Evolutionary conservation across 805 yeast genomes (phyloP).

Genomic region (Candida mattraensis): DNA sequence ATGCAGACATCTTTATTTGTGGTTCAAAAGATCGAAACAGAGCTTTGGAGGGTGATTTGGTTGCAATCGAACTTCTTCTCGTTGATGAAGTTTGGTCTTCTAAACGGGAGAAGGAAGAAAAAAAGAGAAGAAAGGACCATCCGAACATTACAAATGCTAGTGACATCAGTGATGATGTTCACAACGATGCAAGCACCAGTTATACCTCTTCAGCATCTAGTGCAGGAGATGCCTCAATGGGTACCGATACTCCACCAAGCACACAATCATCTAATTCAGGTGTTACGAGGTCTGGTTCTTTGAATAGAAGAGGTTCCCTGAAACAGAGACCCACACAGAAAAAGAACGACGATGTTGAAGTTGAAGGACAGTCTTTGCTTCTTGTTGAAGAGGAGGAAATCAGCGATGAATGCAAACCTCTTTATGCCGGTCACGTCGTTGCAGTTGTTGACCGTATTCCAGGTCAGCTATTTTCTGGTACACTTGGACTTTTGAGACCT

Average conservation of each 20-base stretch:
- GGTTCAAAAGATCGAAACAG: slow-evolving; percentile 98
- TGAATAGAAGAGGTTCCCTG: slow-evolving; percentile 82
- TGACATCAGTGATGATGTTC: slow-evolving; percentile 64
- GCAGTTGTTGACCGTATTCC: slow-evolving; percentile 98
- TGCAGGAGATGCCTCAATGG: slow-evolving; percentile 32
- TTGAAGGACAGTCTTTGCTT: slow-evolving; percentile 92
- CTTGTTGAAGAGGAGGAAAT: slow-evolving; percentile 95
- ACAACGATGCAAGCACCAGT: slow-evolving; percentile 74
- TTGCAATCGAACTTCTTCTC: slow-evolving; percentile 89
- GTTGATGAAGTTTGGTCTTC: slow-evolving; percentile 99
- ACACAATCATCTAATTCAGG: slow-evolving; percentile 34
- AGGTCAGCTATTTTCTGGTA: slow-evolving; percentile 93
- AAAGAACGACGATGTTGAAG: slow-evolving; percentile 97
- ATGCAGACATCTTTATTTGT: slow-evolving; percentile 95
- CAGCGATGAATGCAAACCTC: slow-evolving; percentile 86
- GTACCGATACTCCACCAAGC: slow-evolving; percentile 34
- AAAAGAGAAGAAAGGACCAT: slow-evolving; percentile 68
- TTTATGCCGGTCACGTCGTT: slow-evolving; percentile 97
- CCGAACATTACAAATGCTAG: slow-evolving; percentile 32
- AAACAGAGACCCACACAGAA: slow-evolving; percentile 96
- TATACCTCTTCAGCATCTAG: slow-evolving; percentile 28
- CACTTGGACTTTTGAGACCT: slow-evolving; percentile 90
- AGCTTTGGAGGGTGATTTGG: slow-evolving; percentile 94
- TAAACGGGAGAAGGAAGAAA: slow-evolving; percentile 95
- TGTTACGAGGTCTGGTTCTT: slow-evolving; percentile 28